Base-by-base conservation (phyloP, 2,329 filamentous ascomycete species). In the Drechslera avenae region DNA sequence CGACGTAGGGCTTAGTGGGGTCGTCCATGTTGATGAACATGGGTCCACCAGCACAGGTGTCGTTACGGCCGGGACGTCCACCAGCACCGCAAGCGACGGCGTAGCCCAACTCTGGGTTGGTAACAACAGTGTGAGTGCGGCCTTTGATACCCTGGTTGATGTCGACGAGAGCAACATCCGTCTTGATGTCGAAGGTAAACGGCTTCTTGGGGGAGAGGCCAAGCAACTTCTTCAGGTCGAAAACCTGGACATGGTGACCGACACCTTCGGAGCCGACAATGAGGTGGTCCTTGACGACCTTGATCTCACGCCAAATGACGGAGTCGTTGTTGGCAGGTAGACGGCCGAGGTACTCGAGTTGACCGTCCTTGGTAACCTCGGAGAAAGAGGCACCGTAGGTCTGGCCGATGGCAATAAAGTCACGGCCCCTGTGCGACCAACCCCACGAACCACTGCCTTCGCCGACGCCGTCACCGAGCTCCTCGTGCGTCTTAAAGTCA, bases 21-120 rank as follows among this genome's bases (percentile, higher is more conserved):
- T 84, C 77, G n/a, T 75, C 75, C 31, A 85, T 71, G 66, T 85
- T 79, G 60, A 85, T 79, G 73, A 83, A 83, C 69, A 83, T 82
- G 23, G 84, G 71, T 7, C 83, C 83, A 17, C 77, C 76, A 9
- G 69, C 70, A 72, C 83, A 85, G 10, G 66, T 64, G 47, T 58
- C 57, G 33, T 66, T 68, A 5, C 70, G 69, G 13, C 65, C 67
- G 2, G 52, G 40, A 18, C 69, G 67, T 10, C 65, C 67, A 21
- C 53, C 51, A 28, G 66, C 62, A 36, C 72, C 72, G 43, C 71
- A 66, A 35, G 71, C 70, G 44, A 72, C 69, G 10, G 62, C 67
- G 46, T 71, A 72, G 39, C 60, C 59, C 53, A 61, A 67, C 56
- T 71, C 70, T 35, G 71, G 59, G 57, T 74, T 71, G 46, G 63